phyloP scores from a whole-genome alignment of 208 protist species.

The Kentomonas sorsogonicus region DNA sequence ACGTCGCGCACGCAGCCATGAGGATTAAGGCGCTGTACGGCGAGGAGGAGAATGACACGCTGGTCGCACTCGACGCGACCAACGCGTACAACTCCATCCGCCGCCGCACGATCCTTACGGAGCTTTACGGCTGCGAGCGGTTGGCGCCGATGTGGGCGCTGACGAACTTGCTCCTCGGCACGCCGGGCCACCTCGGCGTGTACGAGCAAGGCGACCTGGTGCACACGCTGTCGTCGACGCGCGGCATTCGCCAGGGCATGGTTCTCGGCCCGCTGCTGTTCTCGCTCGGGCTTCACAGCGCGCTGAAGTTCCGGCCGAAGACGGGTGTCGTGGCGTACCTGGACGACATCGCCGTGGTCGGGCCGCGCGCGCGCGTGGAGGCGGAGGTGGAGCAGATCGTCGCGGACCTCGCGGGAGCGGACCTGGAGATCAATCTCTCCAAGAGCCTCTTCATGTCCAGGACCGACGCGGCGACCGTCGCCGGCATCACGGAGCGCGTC shows the following conservation, averaged over 20 bases:
- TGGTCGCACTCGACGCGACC: conserved; percentile 24
- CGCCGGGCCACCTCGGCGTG: conserved; percentile 10
- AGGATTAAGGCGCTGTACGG: conserved; percentile 8
- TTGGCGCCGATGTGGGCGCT: conserved; percentile 16
- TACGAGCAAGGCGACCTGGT: conserved; percentile 17
- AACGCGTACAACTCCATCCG: conserved; percentile 31
- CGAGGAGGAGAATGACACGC: conserved; percentile 2
- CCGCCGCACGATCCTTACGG: conserved; percentile 3
- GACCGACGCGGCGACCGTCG: background rate
- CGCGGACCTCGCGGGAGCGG: conserved; percentile 9
- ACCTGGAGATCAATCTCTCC: conserved; percentile 21
- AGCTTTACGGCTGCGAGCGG: background rate
- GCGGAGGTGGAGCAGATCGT: conserved; percentile 10
- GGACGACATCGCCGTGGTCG: conserved; percentile 25
- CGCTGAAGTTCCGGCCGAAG: conserved; percentile 5
- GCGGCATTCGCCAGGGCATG: conserved; percentile 31
- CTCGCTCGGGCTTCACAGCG: conserved; percentile 15
- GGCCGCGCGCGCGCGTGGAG: conserved; percentile 3
- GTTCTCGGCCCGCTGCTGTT: conserved; percentile 30
- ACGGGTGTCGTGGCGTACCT: conserved; percentile 21
- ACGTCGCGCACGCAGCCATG: conserved; percentile 14
- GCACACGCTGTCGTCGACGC: conserved; percentile 12
- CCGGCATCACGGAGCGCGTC: background rate
- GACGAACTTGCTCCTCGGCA: conserved; percentile 14
- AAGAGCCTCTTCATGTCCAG: conserved; percentile 17